A percentile compares a stretch with the other conserved stretches of the same genome.
Conservation (phyloP, 768 basidiomycete genomes). For the Boletus edulis region DNA sequence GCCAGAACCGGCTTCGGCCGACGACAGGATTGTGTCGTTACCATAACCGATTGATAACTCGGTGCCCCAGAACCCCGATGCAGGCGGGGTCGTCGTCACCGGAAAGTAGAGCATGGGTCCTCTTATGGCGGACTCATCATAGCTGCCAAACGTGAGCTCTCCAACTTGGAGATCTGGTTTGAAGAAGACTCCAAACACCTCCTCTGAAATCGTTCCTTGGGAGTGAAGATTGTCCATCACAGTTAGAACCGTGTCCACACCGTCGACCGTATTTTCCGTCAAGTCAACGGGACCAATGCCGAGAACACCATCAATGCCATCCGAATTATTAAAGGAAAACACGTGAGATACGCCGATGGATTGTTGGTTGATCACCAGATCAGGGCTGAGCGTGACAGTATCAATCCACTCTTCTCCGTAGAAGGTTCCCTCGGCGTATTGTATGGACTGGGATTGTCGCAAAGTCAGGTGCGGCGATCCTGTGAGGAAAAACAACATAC, state of each 20-base stretch:
- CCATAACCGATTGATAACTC: conserved; percentile 31
- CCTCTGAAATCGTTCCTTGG: conserved; percentile 27
- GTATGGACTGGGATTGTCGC: background rate
- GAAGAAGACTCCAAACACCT: conserved; percentile 34
- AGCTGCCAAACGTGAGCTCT: conserved; percentile 29
- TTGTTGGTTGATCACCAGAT: conserved; percentile 22
- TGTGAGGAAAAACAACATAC: conserved; percentile 5
- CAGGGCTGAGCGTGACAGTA: conserved; percentile 7
- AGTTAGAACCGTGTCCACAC: conserved; percentile 24
- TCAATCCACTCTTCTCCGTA: conserved; percentile 19
- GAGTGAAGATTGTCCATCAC: conserved; percentile 34
- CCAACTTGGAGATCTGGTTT: background rate
- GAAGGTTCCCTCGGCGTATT: background rate
- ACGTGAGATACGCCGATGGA: conserved; percentile 30
- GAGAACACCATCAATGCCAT: conserved; percentile 37
- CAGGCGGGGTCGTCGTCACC: conserved; percentile 21
- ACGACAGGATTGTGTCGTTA: conserved; percentile 17
- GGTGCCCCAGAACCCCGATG: conserved; percentile 31
- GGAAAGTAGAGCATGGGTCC: conserved; percentile 19
- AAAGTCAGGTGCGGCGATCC: background rate
- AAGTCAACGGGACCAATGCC: conserved; percentile 34
- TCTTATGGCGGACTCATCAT: conserved; percentile 14
- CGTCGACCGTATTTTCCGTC: conserved; percentile 24
- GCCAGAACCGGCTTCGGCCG: too few relatives aligned
- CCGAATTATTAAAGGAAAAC: conserved; percentile 13